Percentiles rank a stretch among this genome's conserved stretches.
Conservation (phyloP, 805 yeast species). For the Candida peoriensis region DNA sequence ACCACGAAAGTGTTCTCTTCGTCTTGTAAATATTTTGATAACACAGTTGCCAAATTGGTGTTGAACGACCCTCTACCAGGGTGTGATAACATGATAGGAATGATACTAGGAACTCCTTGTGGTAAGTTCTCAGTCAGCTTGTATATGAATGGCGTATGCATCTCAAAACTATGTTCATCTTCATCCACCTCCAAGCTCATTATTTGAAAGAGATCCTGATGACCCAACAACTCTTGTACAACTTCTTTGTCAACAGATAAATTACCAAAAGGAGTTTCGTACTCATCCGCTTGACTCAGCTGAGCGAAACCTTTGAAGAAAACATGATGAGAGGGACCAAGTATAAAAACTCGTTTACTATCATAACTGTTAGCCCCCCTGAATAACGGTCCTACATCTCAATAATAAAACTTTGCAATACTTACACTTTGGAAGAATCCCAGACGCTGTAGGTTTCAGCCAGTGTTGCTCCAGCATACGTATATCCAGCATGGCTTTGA, state of each 20-base stretch:
- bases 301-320: constrained; percentile 62
- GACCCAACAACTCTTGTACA: constrained; percentile 32
- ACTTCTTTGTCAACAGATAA: constrained; percentile 57
- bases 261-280: constrained; percentile 82
- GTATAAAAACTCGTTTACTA: constrained; percentile 60
- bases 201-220: constrained; percentile 40
- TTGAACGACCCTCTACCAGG: constrained; percentile 40
- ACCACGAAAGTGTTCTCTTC: constrained; percentile 64
- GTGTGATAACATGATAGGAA: constrained; percentile 80
- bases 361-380: no score
- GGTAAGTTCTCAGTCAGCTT: constrained; percentile 36
- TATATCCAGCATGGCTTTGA: constrained; percentile 79
- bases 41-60: constrained; percentile 37
- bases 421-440: constrained; percentile 47
- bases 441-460: constrained; percentile 73
- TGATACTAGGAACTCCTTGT: constrained; percentile 40
- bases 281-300: constrained; percentile 44
- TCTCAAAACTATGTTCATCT: constrained; percentile 89
- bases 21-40: constrained; percentile 51
- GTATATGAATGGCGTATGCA: constrained; percentile 81
- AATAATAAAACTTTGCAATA: constrained; percentile 1
- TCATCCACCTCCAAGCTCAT: constrained; percentile 64
- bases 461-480: constrained; percentile 73
- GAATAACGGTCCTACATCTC: constrained; percentile 4
- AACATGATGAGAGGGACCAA: constrained; percentile 93